Base-by-base conservation (phyloP, 1,139 yeast species). In the Wickerhamomyces sp. region DNA sequence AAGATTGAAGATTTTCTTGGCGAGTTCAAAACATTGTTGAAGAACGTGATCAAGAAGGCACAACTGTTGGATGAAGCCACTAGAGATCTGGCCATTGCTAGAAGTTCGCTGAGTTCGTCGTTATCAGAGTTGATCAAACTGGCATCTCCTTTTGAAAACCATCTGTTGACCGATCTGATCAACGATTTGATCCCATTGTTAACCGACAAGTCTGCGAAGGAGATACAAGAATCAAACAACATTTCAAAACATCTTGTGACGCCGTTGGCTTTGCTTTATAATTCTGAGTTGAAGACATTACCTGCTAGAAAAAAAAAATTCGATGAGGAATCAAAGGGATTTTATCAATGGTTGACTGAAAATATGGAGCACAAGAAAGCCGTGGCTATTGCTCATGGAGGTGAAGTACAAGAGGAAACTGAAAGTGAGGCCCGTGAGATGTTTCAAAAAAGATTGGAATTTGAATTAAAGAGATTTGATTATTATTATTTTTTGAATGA, bases 381-480 rank as follows among this genome's bases (percentile, higher is more conserved):
- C 4, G n/a, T n/a, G n/a, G n/a, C n/a, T n/a, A n/a, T n/a, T n/a
- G n/a, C n/a, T n/a, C n/a, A n/a, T n/a, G 31, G 23, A 10, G 78
- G 39, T 41, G 72, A 74, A 5, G 5, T 14, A 13, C 14, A 16
- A 16, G 8, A 7, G 7, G 16, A 5, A 53, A 82, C 82, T 55
- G 68, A 81, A 29, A 10, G 10, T 19, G 21, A 7, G 9, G 10
- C 7, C 7, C 7, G 10, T 19, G 21, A 10, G 10, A 7, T 19
- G 7, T 61, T 81, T 16, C 60, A 59, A 15, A 80, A 77, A 51
- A 63, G 80, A 34, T 77, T 75, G 42, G 58, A 64, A 1, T 86
- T 85, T 59, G 93, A 84, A 47, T 56, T 79, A 6, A 68, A 79
- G 3, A 75, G 91, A 38, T 73, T 81, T 46, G 93, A 82, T 47